Percentiles rank a stretch among this genome's conserved stretches.
phyloP scores from a whole-genome alignment of 169 alveolate genomes.

The Eimeria maxima region DNA sequence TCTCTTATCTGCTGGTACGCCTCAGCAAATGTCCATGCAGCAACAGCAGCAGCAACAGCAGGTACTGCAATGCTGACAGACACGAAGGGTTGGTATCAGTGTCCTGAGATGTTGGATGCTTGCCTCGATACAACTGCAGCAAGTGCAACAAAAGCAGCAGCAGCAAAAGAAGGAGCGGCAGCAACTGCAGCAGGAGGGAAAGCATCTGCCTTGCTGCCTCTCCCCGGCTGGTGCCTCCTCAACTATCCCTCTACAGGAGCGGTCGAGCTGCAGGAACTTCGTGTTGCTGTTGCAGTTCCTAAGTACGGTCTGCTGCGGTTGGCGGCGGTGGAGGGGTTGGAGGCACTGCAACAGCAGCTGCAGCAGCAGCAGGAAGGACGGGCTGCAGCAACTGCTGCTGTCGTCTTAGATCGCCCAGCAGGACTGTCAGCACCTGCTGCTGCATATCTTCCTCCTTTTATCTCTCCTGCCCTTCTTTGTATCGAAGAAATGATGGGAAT shows the following conservation, averaged over 20 bases:
- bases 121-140: constrained; percentile 14
- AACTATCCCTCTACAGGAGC: constrained; percentile 24
- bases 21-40: neutral
- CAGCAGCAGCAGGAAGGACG: too few relatives aligned
- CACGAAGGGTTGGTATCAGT: constrained; percentile 31
- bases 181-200: neutral
- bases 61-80: neutral
- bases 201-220: constrained; percentile 62
- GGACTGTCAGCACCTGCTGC: constrained; percentile 56
- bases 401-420: constrained; percentile 4
- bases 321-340: neutral
- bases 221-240: constrained; percentile 76
- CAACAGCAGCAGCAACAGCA: constrained; percentile 70
- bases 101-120: constrained; percentile 14
- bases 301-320: constrained; percentile 51
- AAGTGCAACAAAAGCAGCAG: neutral
- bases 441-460: constrained; percentile 49
- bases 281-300: constrained; percentile 55
- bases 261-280: constrained; percentile 21
- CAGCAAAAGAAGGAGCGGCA: neutral
- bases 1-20: constrained; percentile 35
- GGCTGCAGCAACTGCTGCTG: constrained; percentile 18
- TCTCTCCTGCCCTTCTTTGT: constrained; percentile 71
- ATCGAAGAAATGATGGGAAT: constrained; percentile 61
- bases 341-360: too few relatives aligned